phyloP scores from a whole-genome alignment of 441 rosid genomes.

The Populus hybrid region DNA sequence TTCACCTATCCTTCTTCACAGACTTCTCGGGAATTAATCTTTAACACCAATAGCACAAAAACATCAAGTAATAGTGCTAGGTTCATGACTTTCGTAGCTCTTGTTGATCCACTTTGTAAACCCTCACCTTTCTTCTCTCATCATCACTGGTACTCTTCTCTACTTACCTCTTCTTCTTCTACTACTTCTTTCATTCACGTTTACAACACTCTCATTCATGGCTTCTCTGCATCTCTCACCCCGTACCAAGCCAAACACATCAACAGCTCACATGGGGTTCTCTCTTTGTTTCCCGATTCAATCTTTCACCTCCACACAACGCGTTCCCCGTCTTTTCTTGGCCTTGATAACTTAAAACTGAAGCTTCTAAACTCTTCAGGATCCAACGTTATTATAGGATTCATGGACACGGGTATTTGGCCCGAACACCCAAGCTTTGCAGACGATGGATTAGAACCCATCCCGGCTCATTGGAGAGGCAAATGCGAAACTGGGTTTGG shows the following conservation, averaged over 20 bases:
- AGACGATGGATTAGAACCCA: slow-evolving; percentile 18
- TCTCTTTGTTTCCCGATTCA: slow-evolving; percentile 23
- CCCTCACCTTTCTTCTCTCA: slow-evolving; percentile 18
- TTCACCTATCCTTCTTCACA: no score
- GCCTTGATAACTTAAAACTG: slow-evolving; percentile 6
- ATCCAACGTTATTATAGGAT: slow-evolving; percentile 24
- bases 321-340: slow-evolving; percentile 29
- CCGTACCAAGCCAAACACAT: slow-evolving; percentile 4
- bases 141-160: slow-evolving; percentile 10
- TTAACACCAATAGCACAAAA: no score
- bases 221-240: slow-evolving; percentile 15
- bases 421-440: slow-evolving; percentile 31
- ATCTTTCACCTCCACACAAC: slow-evolving; percentile 31
- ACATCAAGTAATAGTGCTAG: no score
- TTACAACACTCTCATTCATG: slow-evolving; percentile 8
- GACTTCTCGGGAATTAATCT: no score
- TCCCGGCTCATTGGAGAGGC: slow-evolving; percentile 26
- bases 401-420: slow-evolving; percentile 34
- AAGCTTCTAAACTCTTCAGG: background rate
- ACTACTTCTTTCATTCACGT: slow-evolving; percentile 4
- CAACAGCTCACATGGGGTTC: slow-evolving; percentile 13
- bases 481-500: slow-evolving; percentile 23
- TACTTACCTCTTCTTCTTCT: slow-evolving; percentile 3
- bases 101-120: slow-evolving; percentile 11
- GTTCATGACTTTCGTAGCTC: slow-evolving; percentile 5